Evolutionary conservation across 2,329 filamentous ascomycete genomes (phyloP).

Genomic region (Huntiella bhutanensis): DNA sequence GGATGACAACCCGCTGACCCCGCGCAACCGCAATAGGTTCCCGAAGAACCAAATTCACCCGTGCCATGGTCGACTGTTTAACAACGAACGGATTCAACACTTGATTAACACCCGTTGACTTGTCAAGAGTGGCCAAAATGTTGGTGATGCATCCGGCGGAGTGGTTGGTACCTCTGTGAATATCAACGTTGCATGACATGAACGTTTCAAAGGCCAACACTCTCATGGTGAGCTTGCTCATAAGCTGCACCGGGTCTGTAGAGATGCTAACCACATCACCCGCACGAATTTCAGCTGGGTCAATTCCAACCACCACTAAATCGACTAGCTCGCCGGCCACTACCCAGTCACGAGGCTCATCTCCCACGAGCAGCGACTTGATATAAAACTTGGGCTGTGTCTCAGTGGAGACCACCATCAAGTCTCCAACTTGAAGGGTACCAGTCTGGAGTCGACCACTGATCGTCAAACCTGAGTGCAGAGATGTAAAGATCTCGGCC

Average conservation of each 20-base stretch:
- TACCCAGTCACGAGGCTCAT: conserved; percentile 61
- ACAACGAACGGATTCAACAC: conserved; percentile 79
- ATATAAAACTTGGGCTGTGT: conserved; percentile 58
- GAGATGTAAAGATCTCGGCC: conserved; percentile 66
- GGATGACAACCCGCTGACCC: conserved; percentile 61
- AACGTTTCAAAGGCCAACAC: conserved; percentile 78
- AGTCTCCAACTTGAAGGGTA: conserved; percentile 67
- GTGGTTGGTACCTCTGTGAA: conserved; percentile 72
- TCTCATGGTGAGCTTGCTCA: conserved; percentile 62
- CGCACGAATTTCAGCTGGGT: conserved; percentile 59
- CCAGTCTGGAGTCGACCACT: conserved; percentile 75
- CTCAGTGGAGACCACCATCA: conserved; percentile 60
- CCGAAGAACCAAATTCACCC: conserved; percentile 57
- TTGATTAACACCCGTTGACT: conserved; percentile 50
- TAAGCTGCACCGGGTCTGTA: conserved; percentile 45
- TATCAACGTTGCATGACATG: conserved; percentile 73
- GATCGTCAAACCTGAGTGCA: conserved; percentile 63
- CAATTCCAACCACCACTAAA: conserved; percentile 70
- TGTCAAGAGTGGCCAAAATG: conserved; percentile 59
- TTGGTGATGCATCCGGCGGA: conserved; percentile 54
- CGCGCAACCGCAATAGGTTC: conserved; percentile 60
- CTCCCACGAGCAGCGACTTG: conserved; percentile 63
- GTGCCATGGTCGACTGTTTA: conserved; percentile 58
- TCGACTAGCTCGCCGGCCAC: conserved; percentile 80
- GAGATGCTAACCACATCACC: conserved; percentile 75